Percentiles rank a stretch among this genome's conserved stretches.
These are phyloP conservation scores for Epichloe glyceriae DNA, from an alignment of 2,329 filamentous ascomycete species.

Conservation along the genomic window DNA sequence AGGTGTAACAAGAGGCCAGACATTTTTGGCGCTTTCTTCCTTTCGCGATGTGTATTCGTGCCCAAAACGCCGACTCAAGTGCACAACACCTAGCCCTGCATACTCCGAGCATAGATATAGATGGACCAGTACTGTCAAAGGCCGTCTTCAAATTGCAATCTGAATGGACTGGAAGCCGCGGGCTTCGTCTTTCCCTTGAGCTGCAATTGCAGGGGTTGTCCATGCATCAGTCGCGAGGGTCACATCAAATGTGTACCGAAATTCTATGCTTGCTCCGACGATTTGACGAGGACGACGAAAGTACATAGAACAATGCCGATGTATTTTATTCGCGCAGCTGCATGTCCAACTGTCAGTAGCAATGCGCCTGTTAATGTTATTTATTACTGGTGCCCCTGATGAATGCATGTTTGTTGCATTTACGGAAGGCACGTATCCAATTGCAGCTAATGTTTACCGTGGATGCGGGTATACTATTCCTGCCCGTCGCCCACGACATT, in stretches of 20 bases:
- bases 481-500: no score
- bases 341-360: neutral
- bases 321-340: neutral
- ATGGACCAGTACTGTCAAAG: neutral
- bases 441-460: no score
- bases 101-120: neutral
- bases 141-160: neutral
- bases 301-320: neutral
- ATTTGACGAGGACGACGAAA: neutral
- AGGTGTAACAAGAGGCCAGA: neutral
- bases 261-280: neutral
- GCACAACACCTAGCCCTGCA: neutral
- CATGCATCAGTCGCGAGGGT: neutral
- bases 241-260: neutral
- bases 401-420: neutral
- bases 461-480: no score
- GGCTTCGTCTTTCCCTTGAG: neutral
- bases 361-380: no score
- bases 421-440: neutral
- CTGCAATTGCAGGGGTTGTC: neutral
- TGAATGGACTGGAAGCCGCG: neutral
- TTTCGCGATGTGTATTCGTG: neutral
- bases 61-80: neutral
- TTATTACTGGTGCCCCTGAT: neutral
- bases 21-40: neutral